phyloP scores from a whole-genome alignment of 208 protist genomes.

The Leishmania tropica region DNA sequence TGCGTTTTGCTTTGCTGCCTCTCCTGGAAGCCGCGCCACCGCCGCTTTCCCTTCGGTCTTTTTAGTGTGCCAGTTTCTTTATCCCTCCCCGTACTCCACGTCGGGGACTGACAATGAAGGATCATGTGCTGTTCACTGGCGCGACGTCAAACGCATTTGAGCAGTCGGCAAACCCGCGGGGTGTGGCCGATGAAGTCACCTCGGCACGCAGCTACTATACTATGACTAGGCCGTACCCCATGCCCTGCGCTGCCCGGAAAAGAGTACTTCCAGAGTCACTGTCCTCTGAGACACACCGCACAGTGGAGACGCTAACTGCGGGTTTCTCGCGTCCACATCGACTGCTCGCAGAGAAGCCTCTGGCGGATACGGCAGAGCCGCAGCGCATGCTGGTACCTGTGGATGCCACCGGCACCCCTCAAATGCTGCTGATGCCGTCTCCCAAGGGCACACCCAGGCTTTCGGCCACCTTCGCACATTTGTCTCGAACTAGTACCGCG shows the following conservation, averaged over 20 bases:
- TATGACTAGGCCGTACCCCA: background rate
- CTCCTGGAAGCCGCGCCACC: background rate
- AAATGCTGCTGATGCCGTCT: background rate
- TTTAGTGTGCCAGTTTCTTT: background rate
- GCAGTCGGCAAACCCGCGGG: background rate
- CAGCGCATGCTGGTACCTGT: background rate
- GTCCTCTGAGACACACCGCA: background rate
- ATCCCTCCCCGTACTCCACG: background rate
- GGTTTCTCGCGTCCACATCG: background rate
- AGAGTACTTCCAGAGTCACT: background rate
- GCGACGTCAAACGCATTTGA: background rate
- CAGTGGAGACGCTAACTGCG: background rate
- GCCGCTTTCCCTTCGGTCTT: background rate
- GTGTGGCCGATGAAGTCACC: background rate
- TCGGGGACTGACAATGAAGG: background rate
- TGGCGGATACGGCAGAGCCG: background rate
- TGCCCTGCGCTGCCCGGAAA: background rate
- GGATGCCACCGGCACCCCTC: background rate
- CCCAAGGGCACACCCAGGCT: background rate
- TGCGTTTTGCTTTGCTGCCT: background rate
- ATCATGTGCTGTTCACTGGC: background rate
- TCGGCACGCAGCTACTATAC: conserved; percentile 9
- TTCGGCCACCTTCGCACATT: background rate
- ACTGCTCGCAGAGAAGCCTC: background rate
- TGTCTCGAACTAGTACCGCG: background rate